A percentile compares a stretch with the other conserved stretches of the same genome.
phyloP scores from a whole-genome alignment of 768 basidiomycete species.

The Roridomyces roridus region DNA sequence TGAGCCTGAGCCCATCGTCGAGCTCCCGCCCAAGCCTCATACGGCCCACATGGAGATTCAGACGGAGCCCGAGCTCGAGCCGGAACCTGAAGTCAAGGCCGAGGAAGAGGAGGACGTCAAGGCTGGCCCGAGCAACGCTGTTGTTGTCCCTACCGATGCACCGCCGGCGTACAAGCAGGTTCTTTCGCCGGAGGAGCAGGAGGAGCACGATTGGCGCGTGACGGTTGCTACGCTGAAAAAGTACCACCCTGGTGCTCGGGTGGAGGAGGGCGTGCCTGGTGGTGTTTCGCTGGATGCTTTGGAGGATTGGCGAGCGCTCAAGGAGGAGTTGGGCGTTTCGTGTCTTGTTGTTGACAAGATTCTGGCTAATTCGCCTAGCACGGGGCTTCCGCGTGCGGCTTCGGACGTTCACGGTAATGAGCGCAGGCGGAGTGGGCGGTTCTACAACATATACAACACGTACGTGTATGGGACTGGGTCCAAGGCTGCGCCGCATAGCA shows the following conservation, averaged over 20 bases:
- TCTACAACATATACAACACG: constrained; percentile 90
- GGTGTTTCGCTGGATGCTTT: constrained; percentile 70
- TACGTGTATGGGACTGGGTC: constrained; percentile 51
- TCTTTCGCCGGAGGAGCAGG: constrained; percentile 53
- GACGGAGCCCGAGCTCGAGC: constrained; percentile 53
- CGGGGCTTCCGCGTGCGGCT: constrained; percentile 24
- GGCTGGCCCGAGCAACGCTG: too few relatives aligned
- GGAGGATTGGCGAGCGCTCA: constrained; percentile 82
- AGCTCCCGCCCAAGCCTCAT: constrained; percentile 37
- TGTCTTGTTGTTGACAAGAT: constrained; percentile 80
- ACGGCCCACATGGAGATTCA: constrained; percentile 68
- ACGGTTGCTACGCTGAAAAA: constrained; percentile 67
- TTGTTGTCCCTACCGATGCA: constrained; percentile 52
- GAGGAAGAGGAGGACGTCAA: constrained; percentile 48
- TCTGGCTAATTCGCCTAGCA: constrained; percentile 49
- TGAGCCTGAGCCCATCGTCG: constrained; percentile 44
- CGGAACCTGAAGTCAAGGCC: constrained; percentile 16
- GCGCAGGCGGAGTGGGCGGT: constrained; percentile 52
- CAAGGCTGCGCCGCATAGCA: constrained; percentile 36
- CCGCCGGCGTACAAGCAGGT: constrained; percentile 79
- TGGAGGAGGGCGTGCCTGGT: constrained; percentile 48
- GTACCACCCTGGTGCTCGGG: constrained; percentile 70
- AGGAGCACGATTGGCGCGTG: constrained; percentile 55
- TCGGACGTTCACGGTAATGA: constrained; percentile 28
- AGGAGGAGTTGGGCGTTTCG: constrained; percentile 79